phyloP scores from a whole-genome alignment of 1,284 basidiomycete genomes.

The Cutaneotrichosporon sp. region DNA sequence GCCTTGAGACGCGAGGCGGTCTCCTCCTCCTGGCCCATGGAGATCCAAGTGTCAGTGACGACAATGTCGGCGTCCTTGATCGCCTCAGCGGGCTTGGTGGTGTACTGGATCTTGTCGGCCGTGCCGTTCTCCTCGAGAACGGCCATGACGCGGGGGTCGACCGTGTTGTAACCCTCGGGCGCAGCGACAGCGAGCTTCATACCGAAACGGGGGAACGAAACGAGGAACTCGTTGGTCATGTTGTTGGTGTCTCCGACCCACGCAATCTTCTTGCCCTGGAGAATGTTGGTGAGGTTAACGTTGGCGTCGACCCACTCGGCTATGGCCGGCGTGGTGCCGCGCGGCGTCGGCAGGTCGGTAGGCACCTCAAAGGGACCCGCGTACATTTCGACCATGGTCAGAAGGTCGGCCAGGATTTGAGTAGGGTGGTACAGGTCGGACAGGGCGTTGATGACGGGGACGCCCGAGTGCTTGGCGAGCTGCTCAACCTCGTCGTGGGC shows the following conservation, averaged over 20 bases:
- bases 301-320: slow-evolving; percentile 3
- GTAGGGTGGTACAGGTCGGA: slow-evolving; percentile 95
- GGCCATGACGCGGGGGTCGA: slow-evolving; percentile 74
- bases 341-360: not conserved
- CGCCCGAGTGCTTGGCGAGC: slow-evolving; percentile 78
- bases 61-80: slow-evolving; percentile 86
- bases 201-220: slow-evolving; percentile 85
- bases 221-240: slow-evolving; percentile 95
- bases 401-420: slow-evolving; percentile 86
- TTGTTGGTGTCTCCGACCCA: slow-evolving; percentile 96
- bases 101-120: slow-evolving; percentile 36
- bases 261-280: slow-evolving; percentile 65
- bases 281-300: slow-evolving; percentile 26
- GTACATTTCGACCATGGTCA: slow-evolving; percentile 73
- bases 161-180: slow-evolving; percentile 58
- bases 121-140: slow-evolving; percentile 53
- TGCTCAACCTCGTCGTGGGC: slow-evolving; percentile 89
- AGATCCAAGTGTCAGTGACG: slow-evolving; percentile 96
- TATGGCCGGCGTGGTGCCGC: not conserved
- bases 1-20: slow-evolving; percentile 81
- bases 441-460: slow-evolving; percentile 92
- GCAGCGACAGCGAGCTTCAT: slow-evolving; percentile 80
- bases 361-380: slow-evolving; percentile 6
- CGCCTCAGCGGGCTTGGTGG: slow-evolving; percentile 66
- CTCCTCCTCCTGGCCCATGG: slow-evolving; percentile 97